Percentiles rank a stretch among this genome's conserved stretches.
Conservation (phyloP, 768 basidiomycete species). For the Podaxis sp. region DNA sequence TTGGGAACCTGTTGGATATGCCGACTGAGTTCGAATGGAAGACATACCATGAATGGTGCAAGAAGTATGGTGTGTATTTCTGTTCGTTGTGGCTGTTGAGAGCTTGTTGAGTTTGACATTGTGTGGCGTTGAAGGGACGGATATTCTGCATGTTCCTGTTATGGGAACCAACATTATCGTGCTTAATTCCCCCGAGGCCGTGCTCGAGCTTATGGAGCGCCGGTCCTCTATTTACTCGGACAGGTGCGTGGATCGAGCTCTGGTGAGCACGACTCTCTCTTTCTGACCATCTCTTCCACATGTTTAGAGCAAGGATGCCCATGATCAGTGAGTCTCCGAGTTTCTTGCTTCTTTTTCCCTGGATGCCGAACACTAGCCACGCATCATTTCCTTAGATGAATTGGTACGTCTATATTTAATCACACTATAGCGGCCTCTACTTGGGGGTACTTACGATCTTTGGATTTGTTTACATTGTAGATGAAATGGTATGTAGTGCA, state of each 20-base stretch:
- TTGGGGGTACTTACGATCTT: neutral
- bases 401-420: neutral
- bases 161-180: conserved; percentile 27
- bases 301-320: conserved; percentile 18
- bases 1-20: conserved; percentile 41
- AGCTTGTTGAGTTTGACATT: no score
- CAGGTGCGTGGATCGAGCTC: conserved; percentile 19
- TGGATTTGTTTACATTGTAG: neutral
- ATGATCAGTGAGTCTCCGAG: conserved; percentile 20
- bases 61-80: conserved; percentile 30
- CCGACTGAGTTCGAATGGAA: conserved; percentile 35
- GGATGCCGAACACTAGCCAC: neutral
- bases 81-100: neutral
- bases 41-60: conserved; percentile 40
- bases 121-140: conserved; percentile 21
- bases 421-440: no score
- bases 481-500: conserved; percentile 5
- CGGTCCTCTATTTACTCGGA: conserved; percentile 41
- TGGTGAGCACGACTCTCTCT: neutral
- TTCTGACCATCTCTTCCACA: neutral
- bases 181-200: conserved; percentile 38
- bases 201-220: conserved; percentile 42
- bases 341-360: neutral
- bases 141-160: conserved; percentile 28
- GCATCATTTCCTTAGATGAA: neutral